Evolutionary conservation across 139 green algal species (phyloP).

Genomic region (Nannochloris sp.): DNA sequence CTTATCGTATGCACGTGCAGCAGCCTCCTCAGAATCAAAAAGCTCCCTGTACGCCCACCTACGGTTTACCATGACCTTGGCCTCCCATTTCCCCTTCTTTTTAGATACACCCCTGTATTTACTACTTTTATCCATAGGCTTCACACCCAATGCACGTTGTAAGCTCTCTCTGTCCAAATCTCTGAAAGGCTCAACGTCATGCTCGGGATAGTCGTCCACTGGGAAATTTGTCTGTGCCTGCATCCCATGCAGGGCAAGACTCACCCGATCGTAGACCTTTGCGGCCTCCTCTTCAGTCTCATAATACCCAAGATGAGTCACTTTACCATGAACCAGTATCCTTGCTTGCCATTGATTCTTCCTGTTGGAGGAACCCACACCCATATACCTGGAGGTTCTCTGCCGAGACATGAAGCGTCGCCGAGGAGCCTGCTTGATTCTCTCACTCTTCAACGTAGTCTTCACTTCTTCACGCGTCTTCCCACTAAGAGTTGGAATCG

Average conservation of each 20-base stretch:
- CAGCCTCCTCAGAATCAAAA: slow-evolving; percentile 52
- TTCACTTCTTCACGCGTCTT: slow-evolving; percentile 66
- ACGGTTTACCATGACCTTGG: slow-evolving; percentile 72
- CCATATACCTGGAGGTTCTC: slow-evolving; percentile 56
- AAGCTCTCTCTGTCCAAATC: slow-evolving; percentile 53
- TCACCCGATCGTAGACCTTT: slow-evolving; percentile 57
- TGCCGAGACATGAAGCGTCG: slow-evolving; percentile 42
- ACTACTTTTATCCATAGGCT: slow-evolving; percentile 65
- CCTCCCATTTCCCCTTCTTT: slow-evolving; percentile 72
- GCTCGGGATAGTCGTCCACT: slow-evolving; percentile 28
- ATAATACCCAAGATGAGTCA: slow-evolving; percentile 66
- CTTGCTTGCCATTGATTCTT: slow-evolving; percentile 73
- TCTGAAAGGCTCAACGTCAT: slow-evolving; percentile 19
- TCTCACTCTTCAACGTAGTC: slow-evolving; percentile 58
- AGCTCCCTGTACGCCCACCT: slow-evolving; percentile 67
- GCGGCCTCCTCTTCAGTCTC: slow-evolving; percentile 61
- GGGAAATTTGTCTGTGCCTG: slow-evolving; percentile 60
- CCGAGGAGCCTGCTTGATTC: slow-evolving; percentile 49
- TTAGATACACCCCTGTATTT: slow-evolving; percentile 54
- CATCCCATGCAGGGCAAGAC: slow-evolving; percentile 47
- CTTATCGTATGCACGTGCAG: slow-evolving; percentile 41
- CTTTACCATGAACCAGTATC: slow-evolving; percentile 69
- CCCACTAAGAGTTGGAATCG: slow-evolving; percentile 36
- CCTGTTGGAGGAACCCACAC: slow-evolving; percentile 59
- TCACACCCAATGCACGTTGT: slow-evolving; percentile 62